Conservation (phyloP, 805 yeast species). For the Metschnikowia cerradonensis region DNA sequence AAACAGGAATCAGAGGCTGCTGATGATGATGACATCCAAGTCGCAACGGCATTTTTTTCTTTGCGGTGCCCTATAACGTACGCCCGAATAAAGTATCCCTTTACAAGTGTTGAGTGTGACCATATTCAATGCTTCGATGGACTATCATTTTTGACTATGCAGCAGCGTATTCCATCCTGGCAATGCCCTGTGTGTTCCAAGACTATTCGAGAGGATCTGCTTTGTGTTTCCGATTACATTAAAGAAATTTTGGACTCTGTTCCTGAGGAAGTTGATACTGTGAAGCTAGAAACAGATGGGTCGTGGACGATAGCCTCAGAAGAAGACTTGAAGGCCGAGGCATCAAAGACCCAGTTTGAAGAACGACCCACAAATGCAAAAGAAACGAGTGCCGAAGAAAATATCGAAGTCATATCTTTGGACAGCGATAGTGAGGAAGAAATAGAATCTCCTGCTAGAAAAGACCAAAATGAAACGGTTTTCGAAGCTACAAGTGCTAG, state of each 20-base stretch:
- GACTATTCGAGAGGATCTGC: slow-evolving; percentile 47
- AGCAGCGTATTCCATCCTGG: slow-evolving; percentile 81
- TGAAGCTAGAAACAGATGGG: slow-evolving; percentile 70
- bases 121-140: slow-evolving; percentile 92
- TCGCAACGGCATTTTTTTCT: slow-evolving; percentile 61
- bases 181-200: slow-evolving; percentile 77
- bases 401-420: slow-evolving; percentile 44
- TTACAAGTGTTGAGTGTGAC: slow-evolving; percentile 62
- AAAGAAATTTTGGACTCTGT: slow-evolving; percentile 55
- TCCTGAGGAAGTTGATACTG: slow-evolving; percentile 53
- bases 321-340: slow-evolving; percentile 11
- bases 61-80: slow-evolving; percentile 78
- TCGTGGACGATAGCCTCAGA: slow-evolving; percentile 49
- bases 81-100: slow-evolving; percentile 66
- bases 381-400: slow-evolving; percentile 13
- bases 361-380: not conserved
- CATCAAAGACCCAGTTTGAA: not conserved
- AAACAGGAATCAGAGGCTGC: slow-evolving; percentile 29
- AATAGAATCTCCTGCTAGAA: not conserved
- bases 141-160: slow-evolving; percentile 64
- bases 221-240: slow-evolving; percentile 74
- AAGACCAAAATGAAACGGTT: not conserved
- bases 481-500: not conserved
- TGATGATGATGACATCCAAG: slow-evolving; percentile 67
- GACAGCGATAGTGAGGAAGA: slow-evolving; percentile 50